Evolutionary conservation across 176 grass and related monocot species (phyloP).

Genomic region (Calamus simplicifolius): DNA sequence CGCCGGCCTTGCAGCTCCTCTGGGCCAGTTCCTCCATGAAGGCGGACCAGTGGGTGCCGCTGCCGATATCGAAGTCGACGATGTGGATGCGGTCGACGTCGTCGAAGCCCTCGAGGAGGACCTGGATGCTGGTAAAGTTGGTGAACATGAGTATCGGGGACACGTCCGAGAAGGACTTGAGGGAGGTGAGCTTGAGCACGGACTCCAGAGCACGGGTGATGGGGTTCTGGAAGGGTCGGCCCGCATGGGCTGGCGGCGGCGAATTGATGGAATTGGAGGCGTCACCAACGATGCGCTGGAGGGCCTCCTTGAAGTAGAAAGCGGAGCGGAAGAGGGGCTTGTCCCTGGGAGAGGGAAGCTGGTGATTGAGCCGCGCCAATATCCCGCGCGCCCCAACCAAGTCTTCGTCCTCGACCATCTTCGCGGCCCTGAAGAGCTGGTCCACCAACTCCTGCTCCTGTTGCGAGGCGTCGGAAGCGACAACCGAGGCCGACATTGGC

Average conservation of each 20-base stretch:
- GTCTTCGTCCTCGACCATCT: slow-evolving; percentile 65
- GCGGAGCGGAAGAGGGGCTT: slow-evolving; percentile 89
- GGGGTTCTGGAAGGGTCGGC: too few species aligned
- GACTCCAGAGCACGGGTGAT: slow-evolving; percentile 30
- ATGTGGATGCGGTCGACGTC: slow-evolving; percentile 54
- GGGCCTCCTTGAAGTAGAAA: slow-evolving; percentile 92
- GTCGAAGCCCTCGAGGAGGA: slow-evolving; percentile 59
- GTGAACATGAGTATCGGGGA: slow-evolving; percentile 72
- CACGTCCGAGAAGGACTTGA: slow-evolving; percentile 68
- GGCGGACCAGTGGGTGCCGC: slow-evolving; percentile 80
- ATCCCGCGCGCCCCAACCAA: slow-evolving; percentile 74
- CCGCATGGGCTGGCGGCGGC: not conserved
- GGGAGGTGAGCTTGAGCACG: slow-evolving; percentile 55
- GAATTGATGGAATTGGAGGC: not conserved
- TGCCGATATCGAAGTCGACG: slow-evolving; percentile 71
- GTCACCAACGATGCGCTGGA: slow-evolving; percentile 51
- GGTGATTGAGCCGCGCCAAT: slow-evolving; percentile 99
- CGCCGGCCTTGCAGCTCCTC: slow-evolving; percentile 4
- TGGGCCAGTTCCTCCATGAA: slow-evolving; percentile 82
- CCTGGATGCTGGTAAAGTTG: slow-evolving; percentile 77
- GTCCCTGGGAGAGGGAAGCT: slow-evolving; percentile 63
- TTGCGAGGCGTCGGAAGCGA: slow-evolving; percentile 21
- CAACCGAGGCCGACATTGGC: slow-evolving; percentile 11
- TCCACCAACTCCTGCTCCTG: slow-evolving; percentile 33
- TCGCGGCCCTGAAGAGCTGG: slow-evolving; percentile 58